Conservation (phyloP, 2,329 filamentous ascomycete species). For the Microsporum ferrugineum region DNA sequence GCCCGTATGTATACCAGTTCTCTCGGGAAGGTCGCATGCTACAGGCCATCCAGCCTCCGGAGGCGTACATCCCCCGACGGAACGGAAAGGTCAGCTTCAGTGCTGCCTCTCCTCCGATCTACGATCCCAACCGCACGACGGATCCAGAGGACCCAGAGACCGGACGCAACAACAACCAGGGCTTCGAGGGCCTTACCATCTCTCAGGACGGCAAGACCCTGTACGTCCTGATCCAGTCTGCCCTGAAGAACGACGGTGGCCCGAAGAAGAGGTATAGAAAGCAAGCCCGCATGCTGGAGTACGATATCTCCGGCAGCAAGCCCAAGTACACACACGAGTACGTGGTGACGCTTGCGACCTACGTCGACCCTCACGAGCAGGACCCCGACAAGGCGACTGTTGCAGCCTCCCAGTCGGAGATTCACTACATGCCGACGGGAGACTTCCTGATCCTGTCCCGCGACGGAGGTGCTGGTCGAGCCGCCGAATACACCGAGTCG, state of each 20-base stretch:
- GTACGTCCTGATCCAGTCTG: conserved; percentile 56
- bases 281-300: conserved; percentile 52
- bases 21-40: conserved; percentile 47
- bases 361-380: conserved; percentile 40
- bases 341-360: conserved; percentile 54
- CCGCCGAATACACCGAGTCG: conserved; percentile 38
- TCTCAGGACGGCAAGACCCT: conserved; percentile 52
- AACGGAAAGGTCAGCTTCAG: conserved; percentile 53
- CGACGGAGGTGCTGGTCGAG: conserved; percentile 51
- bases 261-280: conserved; percentile 43
- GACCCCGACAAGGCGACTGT: conserved; percentile 39
- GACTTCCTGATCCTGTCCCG: conserved; percentile 51
- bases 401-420: conserved; percentile 56
- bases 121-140: conserved; percentile 40
- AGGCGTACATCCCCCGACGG: conserved; percentile 52
- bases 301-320: conserved; percentile 42
- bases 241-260: conserved; percentile 52
- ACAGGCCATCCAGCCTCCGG: conserved; percentile 52
- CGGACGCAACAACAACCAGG: conserved; percentile 61
- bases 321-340: conserved; percentile 49
- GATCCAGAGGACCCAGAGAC: conserved; percentile 47
- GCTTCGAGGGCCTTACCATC: conserved; percentile 59
- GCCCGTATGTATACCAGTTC: conserved; percentile 60
- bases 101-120: conserved; percentile 52
- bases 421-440: conserved; percentile 50